These are phyloP conservation scores for Pisolithus tinctorius DNA, from an alignment of 768 basidiomycete genomes.

Conservation along the genomic window DNA sequence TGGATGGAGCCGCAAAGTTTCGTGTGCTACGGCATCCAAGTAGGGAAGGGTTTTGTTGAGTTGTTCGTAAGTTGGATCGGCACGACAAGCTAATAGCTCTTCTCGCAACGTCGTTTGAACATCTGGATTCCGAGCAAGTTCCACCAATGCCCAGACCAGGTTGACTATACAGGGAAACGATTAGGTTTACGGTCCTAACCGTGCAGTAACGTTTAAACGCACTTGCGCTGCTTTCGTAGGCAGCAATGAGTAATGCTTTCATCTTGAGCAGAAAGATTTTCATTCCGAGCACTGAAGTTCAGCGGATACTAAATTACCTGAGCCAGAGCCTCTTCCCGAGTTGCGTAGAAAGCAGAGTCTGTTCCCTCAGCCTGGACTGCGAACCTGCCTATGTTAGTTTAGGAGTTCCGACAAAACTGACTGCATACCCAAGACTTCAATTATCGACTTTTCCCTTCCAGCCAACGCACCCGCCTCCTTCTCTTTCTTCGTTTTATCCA, in stretches of 20 bases:
- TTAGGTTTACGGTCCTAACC: no score
- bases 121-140: constrained; percentile 39
- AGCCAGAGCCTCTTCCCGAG: constrained; percentile 22
- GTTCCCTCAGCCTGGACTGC: constrained; percentile 32
- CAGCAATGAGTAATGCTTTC: constrained; percentile 13
- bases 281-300: not conserved
- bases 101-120: constrained; percentile 44
- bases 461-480: constrained; percentile 11
- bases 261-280: constrained; percentile 4
- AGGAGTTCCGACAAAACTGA: not conserved
- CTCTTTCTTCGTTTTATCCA: not conserved
- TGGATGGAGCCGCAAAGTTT: constrained; percentile 38
- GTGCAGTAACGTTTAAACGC: not conserved
- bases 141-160: constrained; percentile 46
- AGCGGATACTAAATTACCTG: constrained; percentile 7
- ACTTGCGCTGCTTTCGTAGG: constrained; percentile 18
- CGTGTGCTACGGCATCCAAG: constrained; percentile 44
- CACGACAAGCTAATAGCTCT: constrained; percentile 36
- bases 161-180: constrained; percentile 1
- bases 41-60: constrained; percentile 44
- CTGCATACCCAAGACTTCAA: no score
- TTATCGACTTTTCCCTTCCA: no score
- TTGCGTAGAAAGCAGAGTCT: constrained; percentile 19
- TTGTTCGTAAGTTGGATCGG: constrained; percentile 50
- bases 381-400: not conserved